Percentiles rank a stretch among this genome's conserved stretches.
These are phyloP conservation scores for Fusarium dlaminii DNA, from an alignment of 2,329 filamentous ascomycete species.

Conservation along the genomic window DNA sequence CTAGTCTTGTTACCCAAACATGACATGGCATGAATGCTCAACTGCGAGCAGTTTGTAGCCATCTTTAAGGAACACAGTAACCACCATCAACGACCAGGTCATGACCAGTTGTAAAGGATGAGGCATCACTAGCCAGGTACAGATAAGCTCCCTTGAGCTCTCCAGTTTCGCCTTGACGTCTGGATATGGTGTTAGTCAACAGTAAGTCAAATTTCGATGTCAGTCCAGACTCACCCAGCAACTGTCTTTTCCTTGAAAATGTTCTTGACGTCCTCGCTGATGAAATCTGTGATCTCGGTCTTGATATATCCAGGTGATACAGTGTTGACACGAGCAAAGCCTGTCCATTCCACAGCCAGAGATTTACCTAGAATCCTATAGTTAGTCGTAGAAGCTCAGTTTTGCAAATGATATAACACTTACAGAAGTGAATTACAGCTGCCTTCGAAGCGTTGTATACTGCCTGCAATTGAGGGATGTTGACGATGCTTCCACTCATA, in stretches of 20 bases:
- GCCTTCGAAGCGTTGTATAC: slow-evolving; percentile 80
- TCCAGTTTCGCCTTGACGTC: slow-evolving; percentile 74
- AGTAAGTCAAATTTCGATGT: neutral
- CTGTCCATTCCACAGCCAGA: slow-evolving; percentile 80
- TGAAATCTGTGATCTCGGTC: slow-evolving; percentile 76
- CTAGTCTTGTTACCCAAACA: neutral
- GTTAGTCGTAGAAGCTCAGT: neutral
- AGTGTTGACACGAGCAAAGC: slow-evolving; percentile 77
- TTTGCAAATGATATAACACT: slow-evolving; percentile 27
- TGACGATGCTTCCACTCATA: slow-evolving; percentile 82
- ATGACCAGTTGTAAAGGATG: slow-evolving; percentile 81
- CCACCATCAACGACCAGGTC: slow-evolving; percentile 82
- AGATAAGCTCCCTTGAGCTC: slow-evolving; percentile 87
- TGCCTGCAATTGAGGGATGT: slow-evolving; percentile 78
- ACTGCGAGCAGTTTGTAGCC: neutral
- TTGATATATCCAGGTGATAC: slow-evolving; percentile 80
- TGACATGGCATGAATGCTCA: neutral
- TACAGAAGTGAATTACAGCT: slow-evolving; percentile 67
- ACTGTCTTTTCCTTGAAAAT: slow-evolving; percentile 83
- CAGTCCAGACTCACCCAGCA: slow-evolving; percentile 66
- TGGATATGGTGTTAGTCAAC: slow-evolving; percentile 40
- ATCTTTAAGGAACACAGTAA: slow-evolving; percentile 63
- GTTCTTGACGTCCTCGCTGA: slow-evolving; percentile 71
- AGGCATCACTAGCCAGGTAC: slow-evolving; percentile 82
- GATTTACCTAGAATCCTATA: slow-evolving; percentile 63